phyloP scores from a whole-genome alignment of 768 basidiomycete species.

The Hortiboletus campestris region DNA sequence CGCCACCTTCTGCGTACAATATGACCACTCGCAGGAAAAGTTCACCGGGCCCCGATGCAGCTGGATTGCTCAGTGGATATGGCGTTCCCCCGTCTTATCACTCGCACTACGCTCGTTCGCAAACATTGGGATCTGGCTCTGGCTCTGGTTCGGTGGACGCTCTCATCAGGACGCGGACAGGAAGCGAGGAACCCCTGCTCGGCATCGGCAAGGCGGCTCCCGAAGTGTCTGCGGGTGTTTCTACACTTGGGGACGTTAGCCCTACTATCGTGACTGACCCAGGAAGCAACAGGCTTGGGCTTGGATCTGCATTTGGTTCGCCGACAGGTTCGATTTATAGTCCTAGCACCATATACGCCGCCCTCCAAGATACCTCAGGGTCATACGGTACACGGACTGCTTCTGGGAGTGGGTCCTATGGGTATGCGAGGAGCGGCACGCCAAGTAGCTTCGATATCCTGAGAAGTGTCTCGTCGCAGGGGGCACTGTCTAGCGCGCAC shows the following conservation, averaged over 20 bases:
- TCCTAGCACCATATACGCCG: constrained; percentile 10
- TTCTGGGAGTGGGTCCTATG: constrained; percentile 26
- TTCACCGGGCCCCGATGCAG: constrained; percentile 29
- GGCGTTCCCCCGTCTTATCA: constrained; percentile 24
- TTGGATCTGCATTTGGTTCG: constrained; percentile 34
- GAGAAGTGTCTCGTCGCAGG: constrained; percentile 33
- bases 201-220: constrained; percentile 12
- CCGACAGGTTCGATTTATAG: constrained; percentile 19
- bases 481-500: constrained; percentile 24
- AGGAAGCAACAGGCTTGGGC: constrained; percentile 9
- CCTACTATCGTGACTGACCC: constrained; percentile 3
- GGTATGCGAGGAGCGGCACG: constrained; percentile 24
- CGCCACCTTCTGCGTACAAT: constrained; percentile 29
- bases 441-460: constrained; percentile 27
- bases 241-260: constrained; percentile 8
- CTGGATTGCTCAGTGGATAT: constrained; percentile 26
- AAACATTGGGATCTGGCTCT: constrained; percentile 29
- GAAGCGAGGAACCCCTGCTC: constrained; percentile 31
- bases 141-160: constrained; percentile 26
- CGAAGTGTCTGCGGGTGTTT: constrained; percentile 4
- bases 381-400: constrained; percentile 18
- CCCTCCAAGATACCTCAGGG: constrained; percentile 17
- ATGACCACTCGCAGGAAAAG: constrained; percentile 15
- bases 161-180: constrained; percentile 27
- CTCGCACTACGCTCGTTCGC: constrained; percentile 29